Conservation (phyloP, 495 filamentous ascomycete species). For the Neurospora sp. region DNA sequence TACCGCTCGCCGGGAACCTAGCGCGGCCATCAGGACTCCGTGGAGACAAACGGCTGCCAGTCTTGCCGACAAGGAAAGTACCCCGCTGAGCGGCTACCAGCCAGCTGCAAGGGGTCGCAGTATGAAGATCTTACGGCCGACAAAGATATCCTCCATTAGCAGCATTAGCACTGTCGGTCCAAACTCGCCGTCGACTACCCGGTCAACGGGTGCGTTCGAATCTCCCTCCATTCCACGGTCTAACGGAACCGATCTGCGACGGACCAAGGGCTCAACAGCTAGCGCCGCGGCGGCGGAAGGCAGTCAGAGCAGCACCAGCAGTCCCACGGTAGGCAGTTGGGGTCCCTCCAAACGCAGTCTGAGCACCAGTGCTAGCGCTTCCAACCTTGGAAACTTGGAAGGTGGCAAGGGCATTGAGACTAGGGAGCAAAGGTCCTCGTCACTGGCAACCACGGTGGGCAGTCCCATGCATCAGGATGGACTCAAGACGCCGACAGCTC, state of each 20-base stretch:
- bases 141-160: slow-evolving; percentile 26
- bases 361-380: slow-evolving; percentile 8
- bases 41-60: slow-evolving; percentile 54
- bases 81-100: slow-evolving; percentile 46
- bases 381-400: background rate
- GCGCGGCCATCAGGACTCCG: slow-evolving; percentile 50
- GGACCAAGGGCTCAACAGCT: slow-evolving; percentile 32
- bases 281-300: slow-evolving; percentile 16
- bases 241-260: slow-evolving; percentile 22
- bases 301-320: slow-evolving; percentile 16
- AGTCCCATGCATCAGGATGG: slow-evolving; percentile 7
- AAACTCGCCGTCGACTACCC: slow-evolving; percentile 32
- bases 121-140: slow-evolving; percentile 73
- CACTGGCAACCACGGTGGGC: slow-evolving; percentile 1
- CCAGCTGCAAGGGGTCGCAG: slow-evolving; percentile 45
- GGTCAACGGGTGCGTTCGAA: slow-evolving; percentile 39
- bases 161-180: slow-evolving; percentile 7
- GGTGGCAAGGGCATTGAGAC: slow-evolving; percentile 2
- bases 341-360: slow-evolving; percentile 26
- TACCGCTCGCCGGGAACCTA: slow-evolving; percentile 32
- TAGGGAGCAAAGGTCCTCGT: slow-evolving; percentile 19
- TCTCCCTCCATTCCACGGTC: slow-evolving; percentile 23
- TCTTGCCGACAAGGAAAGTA: slow-evolving; percentile 39
- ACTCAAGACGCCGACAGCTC: slow-evolving; percentile 24
- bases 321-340: slow-evolving; percentile 28